Base-by-base conservation (phyloP, 768 basidiomycete genomes). In the Pleurotus eryngii region DNA sequence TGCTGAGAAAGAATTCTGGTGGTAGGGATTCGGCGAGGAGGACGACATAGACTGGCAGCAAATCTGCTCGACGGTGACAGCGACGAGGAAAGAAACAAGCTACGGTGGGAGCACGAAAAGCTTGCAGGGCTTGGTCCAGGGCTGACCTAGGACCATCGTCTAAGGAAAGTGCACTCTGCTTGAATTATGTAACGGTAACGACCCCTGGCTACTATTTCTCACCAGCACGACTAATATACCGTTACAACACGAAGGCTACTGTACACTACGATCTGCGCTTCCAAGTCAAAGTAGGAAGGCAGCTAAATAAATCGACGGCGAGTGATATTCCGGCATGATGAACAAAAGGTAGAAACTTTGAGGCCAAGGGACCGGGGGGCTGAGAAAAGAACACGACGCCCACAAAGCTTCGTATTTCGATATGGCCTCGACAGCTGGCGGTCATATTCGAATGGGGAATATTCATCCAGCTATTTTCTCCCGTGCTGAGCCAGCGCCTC, bases 31-130 rank as follows among this genome's bases (percentile, higher is more conserved):
- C 55, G 65, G 59, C 35, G 66, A 56, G 39, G 69, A 60, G 47
- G 65, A 60, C 35, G 68, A 58, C 72, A 70, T 70, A 22, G 51
- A 22, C 51, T 54, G 37, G 39, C 38, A 54, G 51, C 14, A n/a
- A 42, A 39, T 50, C 38, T 54, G 51, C 39, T 22, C 51, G 38
- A 37, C 35, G 39, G 50, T 50, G 59, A 61, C 53, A 45, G 57
- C 59, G 38, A 46, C 40, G 51, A 20, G 51, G 12, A 54, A 43
- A 38, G 38, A 49, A 48, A 15, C 27, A 35, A 35, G 45, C n/a
- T 45, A 22, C 27, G 54, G 40, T 55, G 45, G 48, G 55, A 46
- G 37, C 45, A 56, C 18, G 55, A 56, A 47, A 46, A 56, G 55
- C 45, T 30, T 56, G 55, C 51, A 54, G 51, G 51, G 51, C n/a